phyloP scores from a whole-genome alignment of 345 rosid genomes.

The Acer yangbiense region DNA sequence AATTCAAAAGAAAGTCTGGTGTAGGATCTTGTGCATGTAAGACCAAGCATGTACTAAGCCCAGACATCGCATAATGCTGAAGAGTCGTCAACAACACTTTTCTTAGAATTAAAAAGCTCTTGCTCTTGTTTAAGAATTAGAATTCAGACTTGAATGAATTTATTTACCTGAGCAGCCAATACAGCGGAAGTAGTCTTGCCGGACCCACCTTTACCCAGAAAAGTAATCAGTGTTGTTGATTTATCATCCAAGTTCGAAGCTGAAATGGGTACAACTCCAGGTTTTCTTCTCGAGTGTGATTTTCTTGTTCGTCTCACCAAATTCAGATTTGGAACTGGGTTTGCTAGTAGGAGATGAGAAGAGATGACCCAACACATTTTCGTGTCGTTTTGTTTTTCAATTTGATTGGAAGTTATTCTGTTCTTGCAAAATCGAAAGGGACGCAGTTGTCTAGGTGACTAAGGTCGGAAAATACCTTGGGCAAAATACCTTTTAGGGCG shows the following conservation, averaged over 20 bases:
- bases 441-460: not conserved
- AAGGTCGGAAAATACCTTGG: too few species aligned
- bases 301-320: conserved; percentile 5
- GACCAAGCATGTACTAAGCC: conserved; percentile 75
- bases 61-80: conserved; percentile 82
- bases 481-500: too few species aligned
- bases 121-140: too few species aligned
- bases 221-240: conserved; percentile 62
- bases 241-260: conserved; percentile 29
- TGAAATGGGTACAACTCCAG: conserved; percentile 35
- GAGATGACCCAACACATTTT: conserved; percentile 36
- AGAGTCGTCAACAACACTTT: not conserved
- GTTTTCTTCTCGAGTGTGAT: conserved; percentile 22
- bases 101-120: too few species aligned
- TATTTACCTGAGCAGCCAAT: conserved; percentile 79
- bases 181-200: conserved; percentile 87
- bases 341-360: conserved; percentile 28
- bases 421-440: not conserved
- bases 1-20: conserved; percentile 70
- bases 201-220: conserved; percentile 90
- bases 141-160: too few species aligned
- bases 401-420: too few species aligned
- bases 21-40: conserved; percentile 79
- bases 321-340: conserved; percentile 21
- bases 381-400: not conserved